phyloP scores from a whole-genome alignment of 805 yeast species.

The Cyberlindnera sargentensis region DNA sequence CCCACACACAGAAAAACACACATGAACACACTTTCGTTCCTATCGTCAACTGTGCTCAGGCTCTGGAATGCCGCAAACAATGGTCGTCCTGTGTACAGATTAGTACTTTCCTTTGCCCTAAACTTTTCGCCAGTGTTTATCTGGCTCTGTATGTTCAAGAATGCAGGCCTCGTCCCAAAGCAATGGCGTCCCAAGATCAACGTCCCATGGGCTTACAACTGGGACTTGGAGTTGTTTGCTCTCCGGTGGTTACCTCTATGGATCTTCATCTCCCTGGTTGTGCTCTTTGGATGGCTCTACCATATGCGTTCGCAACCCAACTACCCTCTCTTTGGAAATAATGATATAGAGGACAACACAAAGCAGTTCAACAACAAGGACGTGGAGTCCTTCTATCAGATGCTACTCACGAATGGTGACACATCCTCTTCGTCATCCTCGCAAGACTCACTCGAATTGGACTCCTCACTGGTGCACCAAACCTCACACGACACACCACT shows the following conservation, averaged over 20 bases:
- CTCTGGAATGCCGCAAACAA: constrained; percentile 7
- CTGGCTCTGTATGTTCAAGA: constrained; percentile 52
- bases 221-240: constrained; percentile 36
- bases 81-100: constrained; percentile 5
- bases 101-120: constrained; percentile 27
- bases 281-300: constrained; percentile 1
- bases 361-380: background rate
- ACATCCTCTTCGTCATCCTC: too few species aligned
- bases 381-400: too few species aligned
- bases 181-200: constrained; percentile 46
- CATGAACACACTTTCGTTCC: background rate
- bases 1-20: background rate
- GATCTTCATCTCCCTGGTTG: constrained; percentile 7
- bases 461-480: background rate
- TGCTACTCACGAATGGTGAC: too few species aligned
- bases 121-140: constrained; percentile 47
- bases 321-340: too few species aligned
- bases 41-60: background rate
- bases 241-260: constrained; percentile 13
- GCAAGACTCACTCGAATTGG: too few species aligned
- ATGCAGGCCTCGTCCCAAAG: constrained; percentile 52
- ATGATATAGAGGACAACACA: background rate
- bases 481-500: background rate
- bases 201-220: constrained; percentile 37
- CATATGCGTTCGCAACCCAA: too few species aligned